Evolutionary conservation across 2,329 filamentous ascomycete species (phyloP), one percentile per base, ranked within the genome.

Genomic region (Pseudocercospora vitis): DNA sequence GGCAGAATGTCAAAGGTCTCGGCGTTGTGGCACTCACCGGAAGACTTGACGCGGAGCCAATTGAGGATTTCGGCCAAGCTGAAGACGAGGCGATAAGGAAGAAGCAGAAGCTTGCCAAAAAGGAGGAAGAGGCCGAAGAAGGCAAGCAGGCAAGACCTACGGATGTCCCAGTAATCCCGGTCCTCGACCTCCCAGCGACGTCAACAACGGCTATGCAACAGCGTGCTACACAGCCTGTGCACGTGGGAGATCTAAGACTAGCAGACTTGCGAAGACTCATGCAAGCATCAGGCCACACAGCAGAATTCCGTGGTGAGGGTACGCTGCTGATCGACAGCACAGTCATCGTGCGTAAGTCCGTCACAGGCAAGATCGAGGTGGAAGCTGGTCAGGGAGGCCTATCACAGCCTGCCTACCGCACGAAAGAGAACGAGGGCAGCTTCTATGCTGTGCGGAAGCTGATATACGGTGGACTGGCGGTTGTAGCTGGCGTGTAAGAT

Each of bases 1-100:
- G 94, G 94, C 94, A 97, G 74, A 91, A 89, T 54, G 91, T 97
- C 19, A 86, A 90, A 52, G 91, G 88, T 2, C 77, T 97, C 6
- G 88, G 90, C 32, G 89, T 99, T 53, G 92, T 96, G 12, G 95
- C 92, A n/a, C 80, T 99, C 51, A 95, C 90, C 2, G 94, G 91
- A 7, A 78, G 81, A 37, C 71, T 89, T 16, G 79, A 84, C 75
- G 74, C 78, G 71, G 66, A 79, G 21, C 65, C 65, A 6, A 58
- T 71, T 1, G 66, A 71, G n/a, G 71, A 75, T 23, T 8, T 28
- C n/a, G 23, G 33, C 37, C 24, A 3, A 29, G 71, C 74, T 7
- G 66, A 71, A 28, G 68, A 67, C 9, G 60, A 56, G 16, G 65
- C 67, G 3, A 68, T 67, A 35, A 78, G 73, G 45, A 73, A 74